A percentile compares a stretch with the other conserved stretches of the same genome.
These are phyloP conservation scores for Dittrichia graveolens DNA, from an alignment of 129 eudicot genomes.

Conservation along the genomic window DNA sequence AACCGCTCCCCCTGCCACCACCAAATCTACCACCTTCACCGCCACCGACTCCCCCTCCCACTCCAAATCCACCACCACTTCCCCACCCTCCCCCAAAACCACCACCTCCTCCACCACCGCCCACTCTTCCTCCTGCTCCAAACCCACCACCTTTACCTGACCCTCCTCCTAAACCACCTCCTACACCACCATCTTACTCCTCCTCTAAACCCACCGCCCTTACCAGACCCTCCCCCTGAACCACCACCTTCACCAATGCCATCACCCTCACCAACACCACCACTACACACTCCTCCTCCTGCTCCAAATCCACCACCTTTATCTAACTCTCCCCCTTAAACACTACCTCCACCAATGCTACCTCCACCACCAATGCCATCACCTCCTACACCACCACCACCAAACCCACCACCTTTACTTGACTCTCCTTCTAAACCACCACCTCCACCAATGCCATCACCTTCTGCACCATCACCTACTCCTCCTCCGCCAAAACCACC, in stretches of 20 bases:
- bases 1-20: slow-evolving; percentile 6
- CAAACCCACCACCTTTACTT: slow-evolving; percentile 6
- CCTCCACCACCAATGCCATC: slow-evolving; percentile 7
- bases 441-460: slow-evolving; percentile 21
- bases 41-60: slow-evolving; percentile 5
- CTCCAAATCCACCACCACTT: slow-evolving; percentile 7
- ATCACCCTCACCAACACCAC: background rate
- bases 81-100: slow-evolving; percentile 12
- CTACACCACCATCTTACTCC: slow-evolving; percentile 21
- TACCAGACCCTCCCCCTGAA: slow-evolving; percentile 19
- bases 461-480: slow-evolving; percentile 16
- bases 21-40: slow-evolving; percentile 20
- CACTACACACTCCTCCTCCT: background rate
- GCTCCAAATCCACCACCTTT: slow-evolving; percentile 13
- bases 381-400: background rate
- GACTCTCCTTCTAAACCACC: slow-evolving; percentile 8
- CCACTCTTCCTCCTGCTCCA: slow-evolving; percentile 24
- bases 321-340: background rate
- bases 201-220: slow-evolving; percentile 8
- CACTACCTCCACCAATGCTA: slow-evolving; percentile 4
- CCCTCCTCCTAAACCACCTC: slow-evolving; percentile 27
- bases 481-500: background rate
- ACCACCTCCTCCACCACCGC: slow-evolving; percentile 34
- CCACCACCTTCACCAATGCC: slow-evolving; percentile 5
- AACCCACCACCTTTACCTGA: slow-evolving; percentile 22